Evolutionary conservation across 306 rosid species (phyloP), one percentile per base, ranked within the genome.

Genomic region (Vicia sativa): DNA sequence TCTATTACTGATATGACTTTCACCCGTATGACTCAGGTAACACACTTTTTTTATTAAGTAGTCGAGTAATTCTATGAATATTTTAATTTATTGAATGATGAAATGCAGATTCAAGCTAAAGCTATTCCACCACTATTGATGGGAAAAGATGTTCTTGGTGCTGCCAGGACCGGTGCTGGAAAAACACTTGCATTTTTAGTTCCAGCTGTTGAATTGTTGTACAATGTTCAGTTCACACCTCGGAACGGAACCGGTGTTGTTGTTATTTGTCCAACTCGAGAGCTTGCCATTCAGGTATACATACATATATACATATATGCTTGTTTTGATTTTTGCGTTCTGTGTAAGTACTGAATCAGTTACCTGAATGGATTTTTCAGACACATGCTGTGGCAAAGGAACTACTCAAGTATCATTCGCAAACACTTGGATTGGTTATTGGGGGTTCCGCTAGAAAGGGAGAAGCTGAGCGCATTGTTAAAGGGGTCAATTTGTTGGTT

Each of bases 141-240:
- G 6, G 99, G 97, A 13, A 82, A 78, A 72, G 96, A 93, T 67
- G 95, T 93, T 43, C 91, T 93, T 8, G 99, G 97, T 67, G 99
- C 99, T 60, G 99, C 99, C 1, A 88, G 99, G 64, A 93, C 99
- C 4, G 99, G 99, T 52, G 84, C 99, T 12, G 99, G 99, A 1
- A 93, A 93, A 80, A 93, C 99, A 10, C 96, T 90, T 59, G 96
- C 99, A 9, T 93, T 93, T 70, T 76, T 93, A 50, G 74, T 93
- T 74, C 99, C 99, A 14, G 99, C 97, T 35, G 83, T 86, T 29
- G 99, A 93, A 86, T 55, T 93, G 75, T 64, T 93, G 57, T 64
- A 77, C 74, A 80, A 79, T 14, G 70, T 75, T 1, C 70, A 46
- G 60, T 90, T 93, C 54, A 45, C 91, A 12, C 83, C 96, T 10